A percentile compares a stretch with the other conserved stretches of the same genome.
Evolutionary conservation across 345 rosid species (phyloP).

Genomic region (Populus euphratica): DNA sequence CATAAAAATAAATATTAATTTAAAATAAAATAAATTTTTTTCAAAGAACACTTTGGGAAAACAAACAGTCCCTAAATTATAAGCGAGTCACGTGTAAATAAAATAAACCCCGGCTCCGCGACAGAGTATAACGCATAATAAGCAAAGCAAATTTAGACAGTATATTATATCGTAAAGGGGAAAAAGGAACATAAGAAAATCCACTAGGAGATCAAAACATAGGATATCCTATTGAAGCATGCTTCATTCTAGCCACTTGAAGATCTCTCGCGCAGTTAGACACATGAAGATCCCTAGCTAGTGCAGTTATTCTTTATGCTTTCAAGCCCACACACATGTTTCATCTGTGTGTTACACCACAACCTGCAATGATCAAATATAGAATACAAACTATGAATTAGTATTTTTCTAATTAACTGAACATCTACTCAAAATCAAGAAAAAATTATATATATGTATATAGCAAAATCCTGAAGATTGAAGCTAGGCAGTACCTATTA

Average conservation of each 20-base stretch:
- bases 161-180: neutral
- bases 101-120: neutral
- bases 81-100: too few relatives aligned
- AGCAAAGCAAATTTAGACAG: neutral
- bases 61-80: too few relatives aligned
- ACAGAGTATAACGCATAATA: too few relatives aligned
- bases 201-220: neutral
- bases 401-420: neutral
- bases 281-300: too few relatives aligned
- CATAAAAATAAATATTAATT: too few relatives aligned
- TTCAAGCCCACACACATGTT: neutral
- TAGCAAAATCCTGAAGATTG: neutral
- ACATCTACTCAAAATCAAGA: neutral
- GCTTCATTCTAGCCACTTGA: neutral
- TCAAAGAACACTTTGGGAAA: too few relatives aligned
- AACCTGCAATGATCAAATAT: neutral
- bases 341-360: neutral
- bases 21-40: too few relatives aligned
- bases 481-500: neutral
- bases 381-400: neutral
- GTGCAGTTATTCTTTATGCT: neutral
- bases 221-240: neutral
- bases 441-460: neutral
- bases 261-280: neutral
- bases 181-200: neutral